Evolutionary conservation across 345 rosid species (phyloP).

Genomic region (Balakata baccata): DNA sequence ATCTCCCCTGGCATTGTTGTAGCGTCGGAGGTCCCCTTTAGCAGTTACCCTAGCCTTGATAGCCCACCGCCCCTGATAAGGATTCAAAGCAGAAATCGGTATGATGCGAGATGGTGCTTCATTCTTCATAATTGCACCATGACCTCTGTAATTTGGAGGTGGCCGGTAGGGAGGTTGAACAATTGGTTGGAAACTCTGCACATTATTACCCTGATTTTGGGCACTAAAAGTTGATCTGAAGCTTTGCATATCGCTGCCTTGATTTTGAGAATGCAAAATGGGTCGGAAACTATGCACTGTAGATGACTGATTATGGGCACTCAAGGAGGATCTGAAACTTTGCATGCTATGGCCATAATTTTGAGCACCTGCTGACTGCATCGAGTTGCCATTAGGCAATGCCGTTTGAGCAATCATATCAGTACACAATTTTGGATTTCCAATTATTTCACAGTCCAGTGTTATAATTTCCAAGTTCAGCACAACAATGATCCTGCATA

Average conservation of each 20-base stretch:
- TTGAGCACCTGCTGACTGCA: slow-evolving; percentile 20
- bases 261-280: slow-evolving; percentile 26
- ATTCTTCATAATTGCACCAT: slow-evolving; percentile 78
- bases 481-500: slow-evolving; percentile 70
- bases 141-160: slow-evolving; percentile 66
- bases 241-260: slow-evolving; percentile 19
- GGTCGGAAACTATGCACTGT: slow-evolving; percentile 47
- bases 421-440: slow-evolving; percentile 56
- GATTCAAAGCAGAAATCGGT: slow-evolving; percentile 79
- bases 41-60: slow-evolving; percentile 91
- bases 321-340: slow-evolving; percentile 1
- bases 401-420: slow-evolving; percentile 42
- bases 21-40: slow-evolving; percentile 81
- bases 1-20: slow-evolving; percentile 86
- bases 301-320: slow-evolving; percentile 29
- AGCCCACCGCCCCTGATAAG: slow-evolving; percentile 93
- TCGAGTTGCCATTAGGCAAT: slow-evolving; percentile 29
- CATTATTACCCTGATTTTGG: slow-evolving; percentile 35
- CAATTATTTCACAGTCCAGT: slow-evolving; percentile 62
- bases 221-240: slow-evolving; percentile 7
- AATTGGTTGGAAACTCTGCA: slow-evolving; percentile 51
- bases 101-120: slow-evolving; percentile 82
- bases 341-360: slow-evolving; percentile 21
- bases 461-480: slow-evolving; percentile 78
- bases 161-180: slow-evolving; percentile 82